A percentile compares a stretch with the other conserved stretches of the same genome.
Evolutionary conservation across 805 yeast genomes (phyloP).

Genomic region (Teunomyces tritomae): DNA sequence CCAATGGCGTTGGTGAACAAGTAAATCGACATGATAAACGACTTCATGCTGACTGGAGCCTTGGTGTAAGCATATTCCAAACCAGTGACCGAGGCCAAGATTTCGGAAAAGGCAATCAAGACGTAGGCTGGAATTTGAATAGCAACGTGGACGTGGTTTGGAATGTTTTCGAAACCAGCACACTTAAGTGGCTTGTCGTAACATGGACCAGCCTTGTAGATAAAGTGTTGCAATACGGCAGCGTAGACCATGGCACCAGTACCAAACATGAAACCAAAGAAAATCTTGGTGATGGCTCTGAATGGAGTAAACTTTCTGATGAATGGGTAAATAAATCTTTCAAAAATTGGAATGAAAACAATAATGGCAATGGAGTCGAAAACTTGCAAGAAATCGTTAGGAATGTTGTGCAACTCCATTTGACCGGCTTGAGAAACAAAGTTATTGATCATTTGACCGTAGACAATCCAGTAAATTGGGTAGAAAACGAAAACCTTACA

Average conservation of each 20-base stretch:
- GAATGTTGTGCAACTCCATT: constrained; percentile 73
- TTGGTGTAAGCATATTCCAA: constrained; percentile 81
- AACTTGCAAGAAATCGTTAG: constrained; percentile 76
- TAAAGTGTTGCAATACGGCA: constrained; percentile 68
- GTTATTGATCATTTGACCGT: constrained; percentile 68
- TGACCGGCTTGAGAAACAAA: constrained; percentile 72
- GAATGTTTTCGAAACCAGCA: constrained; percentile 35
- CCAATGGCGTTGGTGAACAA: constrained; percentile 74
- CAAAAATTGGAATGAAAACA: constrained; percentile 73
- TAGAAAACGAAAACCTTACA: constrained; percentile 71
- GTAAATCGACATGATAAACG: constrained; percentile 63
- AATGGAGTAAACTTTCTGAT: constrained; percentile 48
- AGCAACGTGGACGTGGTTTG: constrained; percentile 63
- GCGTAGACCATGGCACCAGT: constrained; percentile 69
- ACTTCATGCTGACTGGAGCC: constrained; percentile 70
- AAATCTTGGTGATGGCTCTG: constrained; percentile 70
- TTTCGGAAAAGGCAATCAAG: constrained; percentile 71
- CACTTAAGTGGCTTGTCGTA: constrained; percentile 61
- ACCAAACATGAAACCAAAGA: constrained; percentile 66
- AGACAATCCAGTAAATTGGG: constrained; percentile 73
- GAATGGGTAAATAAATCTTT: constrained; percentile 50
- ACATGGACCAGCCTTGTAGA: constrained; percentile 73
- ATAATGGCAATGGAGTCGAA: constrained; percentile 75
- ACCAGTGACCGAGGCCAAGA: constrained; percentile 78
- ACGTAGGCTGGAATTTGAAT: constrained; percentile 72